These are phyloP conservation scores for Eutypella sp. DNA, from an alignment of 2,329 filamentous ascomycete species.

Conservation along the genomic window DNA sequence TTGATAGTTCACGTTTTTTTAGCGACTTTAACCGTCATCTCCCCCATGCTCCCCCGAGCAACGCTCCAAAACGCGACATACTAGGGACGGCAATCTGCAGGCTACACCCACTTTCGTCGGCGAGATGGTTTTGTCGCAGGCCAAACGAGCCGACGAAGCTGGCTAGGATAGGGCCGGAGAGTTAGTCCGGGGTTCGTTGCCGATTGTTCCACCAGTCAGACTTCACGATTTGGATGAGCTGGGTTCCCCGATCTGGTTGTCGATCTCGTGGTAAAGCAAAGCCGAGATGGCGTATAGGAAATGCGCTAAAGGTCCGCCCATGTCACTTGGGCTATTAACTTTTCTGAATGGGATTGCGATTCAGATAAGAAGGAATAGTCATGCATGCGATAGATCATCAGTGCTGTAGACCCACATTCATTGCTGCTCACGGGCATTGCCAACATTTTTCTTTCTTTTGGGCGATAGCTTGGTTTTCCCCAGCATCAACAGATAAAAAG, in stretches of 20 bases:
- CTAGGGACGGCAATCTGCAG: background rate
- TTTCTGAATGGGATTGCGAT: too few species aligned
- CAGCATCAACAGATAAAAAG: too few species aligned
- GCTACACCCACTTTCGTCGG: background rate
- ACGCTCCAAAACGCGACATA: background rate
- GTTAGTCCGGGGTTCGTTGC: conserved; percentile 18
- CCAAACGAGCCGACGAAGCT: conserved; percentile 10
- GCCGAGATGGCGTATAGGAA: background rate
- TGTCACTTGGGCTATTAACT: too few species aligned
- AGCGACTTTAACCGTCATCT: background rate
- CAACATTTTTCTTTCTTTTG: too few species aligned
- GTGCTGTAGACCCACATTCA: background rate
- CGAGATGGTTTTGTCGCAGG: background rate
- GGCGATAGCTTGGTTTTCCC: background rate
- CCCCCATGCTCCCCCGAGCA: background rate
- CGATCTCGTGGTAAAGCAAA: background rate
- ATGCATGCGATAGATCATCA: background rate
- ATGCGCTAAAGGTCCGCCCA: background rate
- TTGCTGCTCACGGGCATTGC: too few species aligned
- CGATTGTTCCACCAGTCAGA: conserved; percentile 34
- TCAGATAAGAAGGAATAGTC: background rate
- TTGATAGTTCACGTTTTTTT: too few species aligned
- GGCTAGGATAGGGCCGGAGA: conserved; percentile 3
- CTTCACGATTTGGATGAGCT: background rate
- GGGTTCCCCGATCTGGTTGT: too few species aligned